These are phyloP conservation scores for Penicillium angulare DNA, from an alignment of 495 filamentous ascomycete genomes.

Conservation along the genomic window DNA sequence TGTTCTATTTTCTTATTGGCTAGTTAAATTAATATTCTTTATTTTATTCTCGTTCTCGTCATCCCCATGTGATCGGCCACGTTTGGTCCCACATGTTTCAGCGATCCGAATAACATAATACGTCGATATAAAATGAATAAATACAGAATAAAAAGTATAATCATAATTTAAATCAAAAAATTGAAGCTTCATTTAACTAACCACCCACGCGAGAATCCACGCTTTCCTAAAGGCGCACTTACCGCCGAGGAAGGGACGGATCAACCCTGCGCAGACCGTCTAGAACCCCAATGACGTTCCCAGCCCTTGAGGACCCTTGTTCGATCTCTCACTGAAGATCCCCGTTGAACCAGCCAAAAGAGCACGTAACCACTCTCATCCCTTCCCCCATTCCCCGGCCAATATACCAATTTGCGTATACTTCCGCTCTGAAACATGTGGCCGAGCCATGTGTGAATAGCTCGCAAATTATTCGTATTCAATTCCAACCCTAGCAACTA, in stretches of 20 bases:
- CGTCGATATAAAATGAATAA: background rate
- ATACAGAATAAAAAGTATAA: background rate
- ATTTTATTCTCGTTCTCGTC: conserved; percentile 14
- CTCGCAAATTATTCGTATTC: too few relatives aligned
- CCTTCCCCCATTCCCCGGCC: conserved; percentile 25
- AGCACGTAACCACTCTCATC: conserved; percentile 4
- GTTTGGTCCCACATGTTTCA: conserved; percentile 34
- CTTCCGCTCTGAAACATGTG: conserved; percentile 26
- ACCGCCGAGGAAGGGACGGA: too few relatives aligned
- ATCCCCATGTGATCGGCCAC: conserved; percentile 38
- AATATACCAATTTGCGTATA: conserved; percentile 14
- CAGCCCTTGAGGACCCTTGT: conserved; percentile 17
- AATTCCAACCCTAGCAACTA: too few relatives aligned
- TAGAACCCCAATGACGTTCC: conserved; percentile 21
- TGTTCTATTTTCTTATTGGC: background rate
- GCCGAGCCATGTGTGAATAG: conserved; percentile 24
- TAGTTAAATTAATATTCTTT: too few relatives aligned
- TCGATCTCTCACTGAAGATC: conserved; percentile 18
- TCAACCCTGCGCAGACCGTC: background rate
- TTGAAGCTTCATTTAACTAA: background rate
- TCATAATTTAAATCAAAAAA: conserved; percentile 1
- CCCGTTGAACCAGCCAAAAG: conserved; percentile 13
- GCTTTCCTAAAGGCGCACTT: conserved; percentile 12
- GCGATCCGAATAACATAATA: conserved; percentile 8
- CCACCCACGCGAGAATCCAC: conserved; percentile 22